A percentile compares a stretch with the other conserved stretches of the same genome.
These are phyloP conservation scores for Kwoniella dendrophila DNA, from an alignment of 768 basidiomycete genomes.

Conservation along the genomic window DNA sequence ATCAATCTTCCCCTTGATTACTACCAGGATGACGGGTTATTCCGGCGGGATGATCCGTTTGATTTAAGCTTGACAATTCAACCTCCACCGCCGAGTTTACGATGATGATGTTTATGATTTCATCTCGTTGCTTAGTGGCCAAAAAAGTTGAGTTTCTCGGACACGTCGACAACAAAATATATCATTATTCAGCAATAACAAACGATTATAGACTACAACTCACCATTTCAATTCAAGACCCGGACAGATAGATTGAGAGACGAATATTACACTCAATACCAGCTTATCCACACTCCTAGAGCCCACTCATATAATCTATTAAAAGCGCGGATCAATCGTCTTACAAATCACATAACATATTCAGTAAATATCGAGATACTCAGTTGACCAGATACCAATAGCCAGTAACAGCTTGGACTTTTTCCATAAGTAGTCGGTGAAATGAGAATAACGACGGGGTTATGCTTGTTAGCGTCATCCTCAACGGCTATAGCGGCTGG, in stretches of 20 bases:
- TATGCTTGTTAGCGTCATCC: neutral
- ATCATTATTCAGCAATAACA: neutral
- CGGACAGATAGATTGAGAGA: too few species aligned
- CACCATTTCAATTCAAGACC: too few species aligned
- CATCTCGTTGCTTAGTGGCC: neutral
- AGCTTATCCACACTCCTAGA: too few species aligned
- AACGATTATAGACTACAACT: too few species aligned
- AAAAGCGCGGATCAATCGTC: too few species aligned
- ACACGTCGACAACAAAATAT: constrained; percentile 7
- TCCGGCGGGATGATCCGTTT: neutral
- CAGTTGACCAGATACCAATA: too few species aligned
- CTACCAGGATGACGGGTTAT: neutral
- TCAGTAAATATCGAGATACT: too few species aligned
- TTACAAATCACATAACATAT: too few species aligned
- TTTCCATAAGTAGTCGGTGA: too few species aligned
- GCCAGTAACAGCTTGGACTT: too few species aligned
- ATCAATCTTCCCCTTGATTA: neutral
- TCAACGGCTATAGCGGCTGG: constrained; percentile 1
- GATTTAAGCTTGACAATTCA: neutral
- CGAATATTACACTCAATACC: too few species aligned
- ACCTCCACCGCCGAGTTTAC: constrained; percentile 20
- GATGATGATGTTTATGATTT: neutral
- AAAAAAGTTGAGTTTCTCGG: neutral
- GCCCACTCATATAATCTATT: too few species aligned
- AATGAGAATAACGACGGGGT: neutral